phyloP scores from a whole-genome alignment of 2,329 filamentous ascomycete species.

The Alternaria solani region DNA sequence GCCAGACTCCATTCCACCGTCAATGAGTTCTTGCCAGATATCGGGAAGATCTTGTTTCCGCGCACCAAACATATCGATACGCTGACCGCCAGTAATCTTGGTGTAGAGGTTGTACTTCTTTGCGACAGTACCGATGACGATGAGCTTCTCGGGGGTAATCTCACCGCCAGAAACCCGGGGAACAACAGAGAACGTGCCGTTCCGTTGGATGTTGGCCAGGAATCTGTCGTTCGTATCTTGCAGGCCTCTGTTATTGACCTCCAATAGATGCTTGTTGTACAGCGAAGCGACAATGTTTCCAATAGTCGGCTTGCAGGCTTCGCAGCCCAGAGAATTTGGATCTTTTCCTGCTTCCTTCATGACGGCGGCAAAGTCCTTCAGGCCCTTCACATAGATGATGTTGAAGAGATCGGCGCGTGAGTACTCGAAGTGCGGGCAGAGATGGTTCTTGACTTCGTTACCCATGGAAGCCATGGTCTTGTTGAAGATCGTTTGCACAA shows the following conservation, averaged over 20 bases:
- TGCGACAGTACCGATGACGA: slow-evolving; percentile 83
- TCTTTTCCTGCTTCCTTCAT: slow-evolving; percentile 82
- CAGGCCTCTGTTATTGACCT: slow-evolving; percentile 72
- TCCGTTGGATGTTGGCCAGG: slow-evolving; percentile 87
- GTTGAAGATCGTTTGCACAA: slow-evolving; percentile 90
- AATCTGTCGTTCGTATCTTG: slow-evolving; percentile 93
- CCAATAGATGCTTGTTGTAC: slow-evolving; percentile 85
- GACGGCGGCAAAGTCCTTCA: slow-evolving; percentile 75
- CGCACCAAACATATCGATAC: slow-evolving; percentile 92
- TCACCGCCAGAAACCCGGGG: slow-evolving; percentile 85
- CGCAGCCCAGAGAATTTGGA: slow-evolving; percentile 77
- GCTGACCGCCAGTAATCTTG: slow-evolving; percentile 91
- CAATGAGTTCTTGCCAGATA: slow-evolving; percentile 83
- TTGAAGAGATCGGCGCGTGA: slow-evolving; percentile 90
- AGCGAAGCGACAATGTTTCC: slow-evolving; percentile 82
- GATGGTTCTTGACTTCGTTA: slow-evolving; percentile 83
- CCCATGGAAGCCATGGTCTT: slow-evolving; percentile 85
- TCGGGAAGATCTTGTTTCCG: slow-evolving; percentile 83
- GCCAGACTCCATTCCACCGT: slow-evolving; percentile 87
- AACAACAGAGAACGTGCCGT: slow-evolving; percentile 89
- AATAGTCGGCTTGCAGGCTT: slow-evolving; percentile 84
- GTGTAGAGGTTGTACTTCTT: slow-evolving; percentile 86
- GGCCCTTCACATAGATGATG: slow-evolving; percentile 81
- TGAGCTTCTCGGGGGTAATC: slow-evolving; percentile 85
- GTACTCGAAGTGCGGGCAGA: slow-evolving; percentile 85